Conservation (phyloP, 345 rosid species). For the Lepidium didymum region DNA sequence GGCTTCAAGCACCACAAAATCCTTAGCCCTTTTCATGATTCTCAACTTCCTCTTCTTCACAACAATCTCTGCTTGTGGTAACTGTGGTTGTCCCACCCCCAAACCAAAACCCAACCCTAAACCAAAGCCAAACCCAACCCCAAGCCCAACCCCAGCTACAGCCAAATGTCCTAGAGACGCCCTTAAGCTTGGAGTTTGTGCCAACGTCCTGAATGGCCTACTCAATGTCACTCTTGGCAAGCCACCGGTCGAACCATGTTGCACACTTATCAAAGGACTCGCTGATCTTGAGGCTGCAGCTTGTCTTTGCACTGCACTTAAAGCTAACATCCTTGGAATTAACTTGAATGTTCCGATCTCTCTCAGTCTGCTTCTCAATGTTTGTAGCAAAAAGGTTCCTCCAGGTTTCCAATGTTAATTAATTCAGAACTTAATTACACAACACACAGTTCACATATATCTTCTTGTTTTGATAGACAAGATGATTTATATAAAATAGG, state of each 20-base stretch:
- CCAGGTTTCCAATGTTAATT: slow-evolving; percentile 37
- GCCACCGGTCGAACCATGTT: slow-evolving; percentile 43
- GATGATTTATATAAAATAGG: background rate
- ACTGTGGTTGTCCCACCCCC: slow-evolving; percentile 41
- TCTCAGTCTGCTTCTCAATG: slow-evolving; percentile 40
- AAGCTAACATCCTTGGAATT: slow-evolving; percentile 41
- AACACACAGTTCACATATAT: background rate
- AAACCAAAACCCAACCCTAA: slow-evolving; percentile 36
- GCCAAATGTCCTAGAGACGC: slow-evolving; percentile 36
- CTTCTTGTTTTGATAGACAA: slow-evolving; percentile 3
- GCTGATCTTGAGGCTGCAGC: slow-evolving; percentile 45
- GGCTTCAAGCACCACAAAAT: slow-evolving; percentile 40
- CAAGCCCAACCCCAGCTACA: slow-evolving; percentile 23
- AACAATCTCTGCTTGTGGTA: slow-evolving; percentile 34
- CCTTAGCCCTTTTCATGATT: slow-evolving; percentile 43
- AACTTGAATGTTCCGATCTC: slow-evolving; percentile 37
- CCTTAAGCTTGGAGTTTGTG: slow-evolving; percentile 41
- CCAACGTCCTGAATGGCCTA: slow-evolving; percentile 32
- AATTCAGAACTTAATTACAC: slow-evolving; percentile 2
- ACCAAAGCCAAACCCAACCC: slow-evolving; percentile 31
- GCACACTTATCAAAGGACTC: slow-evolving; percentile 36
- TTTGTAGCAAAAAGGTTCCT: slow-evolving; percentile 31
- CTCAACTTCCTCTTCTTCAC: slow-evolving; percentile 47
- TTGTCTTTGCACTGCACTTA: slow-evolving; percentile 54
- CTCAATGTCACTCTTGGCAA: slow-evolving; percentile 33